phyloP scores from a whole-genome alignment of 352 stramenopile genomes.

The Hyaloperonospora brassicae region DNA sequence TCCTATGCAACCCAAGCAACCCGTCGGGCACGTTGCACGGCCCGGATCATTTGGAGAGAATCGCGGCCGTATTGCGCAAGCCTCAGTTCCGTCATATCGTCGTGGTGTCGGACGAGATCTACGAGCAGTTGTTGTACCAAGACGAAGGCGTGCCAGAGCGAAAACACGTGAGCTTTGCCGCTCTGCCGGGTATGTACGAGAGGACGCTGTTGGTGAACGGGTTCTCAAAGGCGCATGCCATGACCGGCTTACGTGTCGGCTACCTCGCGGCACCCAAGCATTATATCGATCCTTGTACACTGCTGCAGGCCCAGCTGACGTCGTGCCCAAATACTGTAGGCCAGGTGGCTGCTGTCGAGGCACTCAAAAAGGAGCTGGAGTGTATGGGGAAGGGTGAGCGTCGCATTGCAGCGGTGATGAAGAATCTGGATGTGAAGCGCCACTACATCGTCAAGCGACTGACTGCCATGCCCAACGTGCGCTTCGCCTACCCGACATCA shows the following conservation, averaged over 20 bases:
- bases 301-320: constrained; percentile 93
- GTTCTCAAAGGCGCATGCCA: constrained; percentile 94
- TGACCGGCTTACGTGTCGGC: constrained; percentile 92
- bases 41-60: constrained; percentile 42
- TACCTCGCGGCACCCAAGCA: constrained; percentile 69
- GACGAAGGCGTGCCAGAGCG: constrained; percentile 46
- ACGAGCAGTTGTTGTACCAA: constrained; percentile 92
- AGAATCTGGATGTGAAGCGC: constrained; percentile 76
- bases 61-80: constrained; percentile 44
- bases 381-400: constrained; percentile 34
- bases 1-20: constrained; percentile 95
- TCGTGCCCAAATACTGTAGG: constrained; percentile 90
- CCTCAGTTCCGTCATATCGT: constrained; percentile 66
- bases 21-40: constrained; percentile 81
- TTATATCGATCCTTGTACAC: constrained; percentile 80
- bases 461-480: constrained; percentile 73
- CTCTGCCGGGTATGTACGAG: constrained; percentile 77
- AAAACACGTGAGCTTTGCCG: constrained; percentile 61
- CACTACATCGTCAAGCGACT: constrained; percentile 85
- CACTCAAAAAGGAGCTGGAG: constrained; percentile 78
- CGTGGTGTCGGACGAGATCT: constrained; percentile 93
- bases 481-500: constrained; percentile 80
- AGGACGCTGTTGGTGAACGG: constrained; percentile 93
- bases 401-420: constrained; percentile 45
- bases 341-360: constrained; percentile 87